phyloP scores from a whole-genome alignment of 352 stramenopile genomes.

The Globisporangium spinosum region DNA sequence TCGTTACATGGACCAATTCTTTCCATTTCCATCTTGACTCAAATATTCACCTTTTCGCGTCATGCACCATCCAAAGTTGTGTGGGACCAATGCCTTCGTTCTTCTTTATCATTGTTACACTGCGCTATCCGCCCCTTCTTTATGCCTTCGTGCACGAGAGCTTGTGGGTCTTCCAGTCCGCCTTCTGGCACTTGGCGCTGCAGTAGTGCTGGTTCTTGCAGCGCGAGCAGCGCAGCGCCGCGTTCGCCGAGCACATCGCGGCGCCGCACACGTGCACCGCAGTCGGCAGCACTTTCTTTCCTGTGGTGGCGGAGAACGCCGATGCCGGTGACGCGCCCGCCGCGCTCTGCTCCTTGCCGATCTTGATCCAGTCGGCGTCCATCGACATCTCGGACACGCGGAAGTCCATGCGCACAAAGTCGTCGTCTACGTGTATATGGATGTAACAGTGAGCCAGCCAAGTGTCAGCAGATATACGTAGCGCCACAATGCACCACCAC shows the following conservation, averaged over 20 bases:
- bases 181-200: conserved; percentile 75
- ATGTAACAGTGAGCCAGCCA: not conserved
- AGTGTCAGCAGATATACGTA: not conserved
- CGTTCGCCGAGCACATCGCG: conserved; percentile 65
- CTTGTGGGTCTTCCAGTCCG: conserved; percentile 85
- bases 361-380: conserved; percentile 67
- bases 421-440: conserved; percentile 46
- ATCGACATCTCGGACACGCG: conserved; percentile 58
- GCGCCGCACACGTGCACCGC: conserved; percentile 60
- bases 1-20: not conserved
- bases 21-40: not conserved
- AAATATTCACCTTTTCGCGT: not conserved
- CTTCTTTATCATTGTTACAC: conserved; percentile 2
- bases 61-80: not conserved
- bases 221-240: conserved; percentile 68
- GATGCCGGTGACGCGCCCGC: conserved; percentile 25
- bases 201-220: conserved; percentile 88
- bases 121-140: not conserved
- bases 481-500: not conserved
- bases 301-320: conserved; percentile 24
- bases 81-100: not conserved
- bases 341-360: conserved; percentile 48
- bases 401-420: conserved; percentile 83
- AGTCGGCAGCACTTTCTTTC: conserved; percentile 24
- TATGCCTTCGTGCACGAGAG: conserved; percentile 37